Base-by-base conservation (phyloP, 2,329 filamentous ascomycete genomes). In the Hymenoscyphus infarciens region DNA sequence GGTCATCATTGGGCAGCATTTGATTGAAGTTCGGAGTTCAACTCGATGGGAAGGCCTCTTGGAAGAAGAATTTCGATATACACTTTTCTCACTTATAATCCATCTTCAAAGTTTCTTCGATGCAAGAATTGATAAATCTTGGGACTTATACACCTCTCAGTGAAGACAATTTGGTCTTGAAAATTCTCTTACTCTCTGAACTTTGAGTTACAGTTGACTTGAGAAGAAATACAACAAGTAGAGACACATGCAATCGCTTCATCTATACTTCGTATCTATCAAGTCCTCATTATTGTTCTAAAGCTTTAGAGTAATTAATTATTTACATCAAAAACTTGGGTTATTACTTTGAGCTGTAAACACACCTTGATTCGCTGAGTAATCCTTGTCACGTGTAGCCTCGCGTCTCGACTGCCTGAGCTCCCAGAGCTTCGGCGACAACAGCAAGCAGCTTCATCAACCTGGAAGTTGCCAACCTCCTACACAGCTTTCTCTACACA, bases 331-430 rank as follows among this genome's bases (percentile, higher is more conserved):
- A 29, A 29, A 29, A 29, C 27, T 29, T 29, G 27, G 6, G 27
- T 29, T 6, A 29, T 29, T 29, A 29, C 27, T 29, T 29, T 29
- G 27, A 6, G n/a, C n/a, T n/a, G n/a, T n/a, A 29, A 29, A 6
- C 6, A 29, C 27, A 29, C 6, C 27, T 29, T 19, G 16, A 19
- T 8, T n/a, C n/a, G 42, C 42, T 49, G 42, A 49, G n/a, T 49
- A 49, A 49, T 49, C 7, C 10, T 3, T 3, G 57, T 66, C 60
- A 65, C 60, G 63, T 52, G 54, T 35, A 27, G 57, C 55, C 62
- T 66, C 67, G 67, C 69, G 67, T 69, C 64, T 61, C 62, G 63
- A 67, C 63, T 69, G 67, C 68, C 68, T 69, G 66, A 53, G 31
- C n/a, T 39, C 27, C 38, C 8, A 38, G 61, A 64, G 55, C 61